These are phyloP conservation scores for Phaeotremella fagi DNA, from an alignment of 768 basidiomycete genomes.

Conservation along the genomic window DNA sequence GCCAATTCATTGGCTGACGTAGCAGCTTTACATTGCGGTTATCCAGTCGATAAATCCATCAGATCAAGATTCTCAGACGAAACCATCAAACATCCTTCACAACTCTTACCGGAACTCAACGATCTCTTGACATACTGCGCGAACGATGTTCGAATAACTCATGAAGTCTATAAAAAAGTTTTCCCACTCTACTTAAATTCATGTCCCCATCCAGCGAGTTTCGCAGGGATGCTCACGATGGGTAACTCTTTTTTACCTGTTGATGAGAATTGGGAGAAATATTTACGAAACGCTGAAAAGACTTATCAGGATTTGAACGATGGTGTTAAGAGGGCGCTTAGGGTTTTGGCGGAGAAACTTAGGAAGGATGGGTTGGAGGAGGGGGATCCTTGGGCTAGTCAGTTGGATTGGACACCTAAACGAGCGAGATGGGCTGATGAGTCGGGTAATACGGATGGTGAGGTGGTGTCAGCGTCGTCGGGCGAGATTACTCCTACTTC, in stretches of 20 bases:
- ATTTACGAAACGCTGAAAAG: conserved; percentile 70
- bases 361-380: conserved; percentile 56
- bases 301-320: conserved; percentile 67
- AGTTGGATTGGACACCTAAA: conserved; percentile 95
- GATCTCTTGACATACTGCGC: conserved; percentile 82
- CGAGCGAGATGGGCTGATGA: conserved; percentile 38
- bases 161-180: conserved; percentile 68
- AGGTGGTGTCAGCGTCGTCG: background rate
- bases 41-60: conserved; percentile 69
- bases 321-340: conserved; percentile 60
- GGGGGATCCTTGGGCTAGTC: conserved; percentile 76
- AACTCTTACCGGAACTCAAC: conserved; percentile 61
- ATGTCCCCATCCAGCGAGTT: conserved; percentile 89
- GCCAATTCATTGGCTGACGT: conserved; percentile 89
- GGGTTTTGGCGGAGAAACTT: conserved; percentile 63
- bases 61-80: conserved; percentile 57
- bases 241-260: conserved; percentile 86
- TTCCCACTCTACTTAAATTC: conserved; percentile 74
- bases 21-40: conserved; percentile 79
- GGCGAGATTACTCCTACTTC: background rate
- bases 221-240: conserved; percentile 87
- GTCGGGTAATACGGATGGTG: conserved; percentile 12
- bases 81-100: conserved; percentile 65
- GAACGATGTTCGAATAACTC: conserved; percentile 76
- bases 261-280: conserved; percentile 80